Evolutionary conservation across 1,139 yeast genomes (phyloP).

Genomic region (Taphrina pruni): DNA sequence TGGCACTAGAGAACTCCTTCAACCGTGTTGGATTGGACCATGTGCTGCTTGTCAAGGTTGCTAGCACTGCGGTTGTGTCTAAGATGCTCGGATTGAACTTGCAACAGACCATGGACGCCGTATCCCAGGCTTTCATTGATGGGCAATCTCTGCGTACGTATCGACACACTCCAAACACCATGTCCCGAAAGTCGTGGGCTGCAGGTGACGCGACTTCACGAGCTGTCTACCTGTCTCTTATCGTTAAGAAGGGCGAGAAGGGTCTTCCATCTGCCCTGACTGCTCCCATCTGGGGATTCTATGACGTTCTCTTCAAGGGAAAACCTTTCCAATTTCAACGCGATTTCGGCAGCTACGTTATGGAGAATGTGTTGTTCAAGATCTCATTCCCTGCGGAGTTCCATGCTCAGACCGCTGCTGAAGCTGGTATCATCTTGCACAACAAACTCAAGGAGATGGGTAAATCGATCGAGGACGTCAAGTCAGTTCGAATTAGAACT

Average conservation of each 20-base stretch:
- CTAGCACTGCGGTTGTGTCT: conserved; percentile 65
- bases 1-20: conserved; percentile 65
- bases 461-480: conserved; percentile 59
- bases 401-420: conserved; percentile 71
- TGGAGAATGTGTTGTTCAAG: conserved; percentile 66
- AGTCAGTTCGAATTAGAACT: conserved; percentile 59
- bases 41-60: conserved; percentile 65
- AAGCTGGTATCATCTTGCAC: conserved; percentile 60
- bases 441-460: conserved; percentile 54
- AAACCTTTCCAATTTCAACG: conserved; percentile 62
- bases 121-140: conserved; percentile 66
- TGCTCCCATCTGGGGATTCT: conserved; percentile 67
- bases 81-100: conserved; percentile 59
- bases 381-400: conserved; percentile 70
- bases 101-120: conserved; percentile 62
- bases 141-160: conserved; percentile 65
- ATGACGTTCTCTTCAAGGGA: conserved; percentile 64
- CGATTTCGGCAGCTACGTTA: conserved; percentile 62
- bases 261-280: conserved; percentile 66
- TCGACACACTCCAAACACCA: conserved; percentile 68
- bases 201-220: conserved; percentile 69
- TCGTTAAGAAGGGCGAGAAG: conserved; percentile 61
- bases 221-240: conserved; percentile 62
- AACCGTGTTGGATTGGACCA: conserved; percentile 67
- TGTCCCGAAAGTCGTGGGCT: conserved; percentile 69